Evolutionary conservation across 495 filamentous ascomycete genomes (phyloP).

Genomic region (Penicilliopsis zonata): DNA sequence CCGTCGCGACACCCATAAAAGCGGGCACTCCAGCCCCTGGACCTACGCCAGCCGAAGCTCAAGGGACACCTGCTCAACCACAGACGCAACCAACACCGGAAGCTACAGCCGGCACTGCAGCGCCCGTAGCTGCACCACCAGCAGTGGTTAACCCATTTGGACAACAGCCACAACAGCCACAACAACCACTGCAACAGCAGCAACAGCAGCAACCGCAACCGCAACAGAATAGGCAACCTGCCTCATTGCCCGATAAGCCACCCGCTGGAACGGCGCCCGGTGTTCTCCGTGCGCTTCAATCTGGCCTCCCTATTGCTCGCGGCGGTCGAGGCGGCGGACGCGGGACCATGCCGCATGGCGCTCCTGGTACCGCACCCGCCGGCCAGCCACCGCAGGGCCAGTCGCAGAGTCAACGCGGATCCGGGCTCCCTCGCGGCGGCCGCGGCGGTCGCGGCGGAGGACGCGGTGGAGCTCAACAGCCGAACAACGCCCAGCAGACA

Average conservation of each 20-base stretch:
- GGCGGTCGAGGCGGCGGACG: conserved; percentile 19
- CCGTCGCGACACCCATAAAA: conserved; percentile 14
- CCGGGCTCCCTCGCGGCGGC: conserved; percentile 33
- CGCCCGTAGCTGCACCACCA: conserved; percentile 4
- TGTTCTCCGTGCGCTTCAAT: conserved; percentile 30
- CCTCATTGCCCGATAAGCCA: conserved; percentile 23
- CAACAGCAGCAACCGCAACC: background rate
- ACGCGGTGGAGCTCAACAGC: conserved; percentile 38
- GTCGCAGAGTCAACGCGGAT: conserved; percentile 22
- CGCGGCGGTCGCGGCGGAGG: conserved; percentile 30
- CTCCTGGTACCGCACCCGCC: conserved; percentile 12
- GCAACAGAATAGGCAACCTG: conserved; percentile 15
- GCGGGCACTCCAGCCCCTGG: conserved; percentile 3
- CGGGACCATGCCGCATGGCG: conserved; percentile 19
- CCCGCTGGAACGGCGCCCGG: conserved; percentile 23
- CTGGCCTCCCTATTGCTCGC: conserved; percentile 37
- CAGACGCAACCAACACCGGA: background rate
- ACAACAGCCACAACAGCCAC: conserved; percentile 14
- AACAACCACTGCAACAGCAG: background rate
- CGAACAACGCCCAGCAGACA: conserved; percentile 21
- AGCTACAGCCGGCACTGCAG: background rate
- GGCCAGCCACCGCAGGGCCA: conserved; percentile 9
- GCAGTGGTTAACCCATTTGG: conserved; percentile 19
- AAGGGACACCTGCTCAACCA: background rate
- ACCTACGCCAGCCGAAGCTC: conserved; percentile 7